phyloP scores from a whole-genome alignment of 495 filamentous ascomycete species.

The Penicillium dipodomyicola region DNA sequence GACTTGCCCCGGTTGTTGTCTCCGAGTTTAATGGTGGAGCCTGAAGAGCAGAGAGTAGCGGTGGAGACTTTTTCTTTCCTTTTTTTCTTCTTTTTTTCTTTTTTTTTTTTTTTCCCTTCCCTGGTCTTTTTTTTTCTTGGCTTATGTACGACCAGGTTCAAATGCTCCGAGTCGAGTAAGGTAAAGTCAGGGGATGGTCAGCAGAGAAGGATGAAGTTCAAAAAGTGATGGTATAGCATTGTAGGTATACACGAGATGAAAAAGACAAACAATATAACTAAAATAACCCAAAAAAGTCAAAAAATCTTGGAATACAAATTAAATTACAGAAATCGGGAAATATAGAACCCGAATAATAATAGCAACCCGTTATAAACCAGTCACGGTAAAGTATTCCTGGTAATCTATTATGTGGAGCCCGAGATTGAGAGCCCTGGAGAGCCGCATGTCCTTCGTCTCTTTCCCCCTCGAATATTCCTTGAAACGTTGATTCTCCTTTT shows the following conservation, averaged over 20 bases:
- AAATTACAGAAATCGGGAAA: background rate
- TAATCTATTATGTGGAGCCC: slow-evolving; percentile 5
- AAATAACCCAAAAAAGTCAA: background rate
- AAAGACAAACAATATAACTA: too few species aligned
- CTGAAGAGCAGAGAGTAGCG: slow-evolving; percentile 9
- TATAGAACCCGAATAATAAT: background rate
- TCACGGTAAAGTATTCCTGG: background rate
- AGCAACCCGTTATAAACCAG: background rate
- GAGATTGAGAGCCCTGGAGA: background rate
- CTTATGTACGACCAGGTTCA: slow-evolving; percentile 13
- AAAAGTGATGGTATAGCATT: background rate
- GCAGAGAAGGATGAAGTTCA: background rate
- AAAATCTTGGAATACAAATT: background rate
- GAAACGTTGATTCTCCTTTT: slow-evolving; percentile 9
- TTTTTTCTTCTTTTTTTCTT: slow-evolving; percentile 4
- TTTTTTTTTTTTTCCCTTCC: background rate
- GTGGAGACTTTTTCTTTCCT: slow-evolving; percentile 4
- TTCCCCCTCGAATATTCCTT: slow-evolving; percentile 3
- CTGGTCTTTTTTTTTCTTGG: slow-evolving; percentile 2
- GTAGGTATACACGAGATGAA: too few species aligned
- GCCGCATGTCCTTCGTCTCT: background rate
- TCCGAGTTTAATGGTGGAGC: slow-evolving; percentile 24
- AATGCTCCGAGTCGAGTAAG: slow-evolving; percentile 9
- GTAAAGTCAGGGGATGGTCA: background rate
- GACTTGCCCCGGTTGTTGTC: slow-evolving; percentile 18